Percentiles rank a stretch among this genome's conserved stretches.
Conservation (phyloP, 805 yeast genomes). For the Ogataea parapolymorpha region DNA sequence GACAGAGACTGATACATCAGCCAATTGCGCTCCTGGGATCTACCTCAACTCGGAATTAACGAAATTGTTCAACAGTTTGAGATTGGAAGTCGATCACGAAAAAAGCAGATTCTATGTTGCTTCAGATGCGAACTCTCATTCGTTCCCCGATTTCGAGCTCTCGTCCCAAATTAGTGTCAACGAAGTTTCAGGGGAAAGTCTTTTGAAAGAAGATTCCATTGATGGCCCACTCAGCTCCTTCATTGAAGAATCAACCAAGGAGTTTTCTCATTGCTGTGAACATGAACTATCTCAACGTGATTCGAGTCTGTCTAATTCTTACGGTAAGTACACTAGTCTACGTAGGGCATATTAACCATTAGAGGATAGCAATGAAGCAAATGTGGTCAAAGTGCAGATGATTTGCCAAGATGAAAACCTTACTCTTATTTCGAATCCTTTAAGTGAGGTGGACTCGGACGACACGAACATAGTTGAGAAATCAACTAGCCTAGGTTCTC, state of each 20-base stretch:
- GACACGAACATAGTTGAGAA: conserved; percentile 11
- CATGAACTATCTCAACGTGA: conserved; percentile 2
- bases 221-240: conserved; percentile 18
- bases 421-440: neutral
- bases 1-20: neutral
- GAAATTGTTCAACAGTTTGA: conserved; percentile 15
- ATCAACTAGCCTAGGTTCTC: conserved; percentile 7
- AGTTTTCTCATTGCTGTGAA: conserved; percentile 1
- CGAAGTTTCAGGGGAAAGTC: neutral
- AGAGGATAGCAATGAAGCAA: neutral
- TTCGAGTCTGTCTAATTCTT: conserved; percentile 3
- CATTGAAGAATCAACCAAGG: conserved; percentile 15
- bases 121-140: conserved; percentile 7
- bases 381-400: conserved; percentile 5
- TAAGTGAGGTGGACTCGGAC: conserved; percentile 9
- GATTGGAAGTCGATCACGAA: conserved; percentile 10
- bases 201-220: conserved; percentile 1
- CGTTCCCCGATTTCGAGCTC: conserved; percentile 20
- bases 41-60: conserved; percentile 21
- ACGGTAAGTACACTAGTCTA: too few relatives aligned
- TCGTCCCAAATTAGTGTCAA: conserved; percentile 9
- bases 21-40: conserved; percentile 18
- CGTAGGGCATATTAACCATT: neutral
- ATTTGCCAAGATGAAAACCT: neutral
- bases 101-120: conserved; percentile 14